Evolutionary conservation across 2,329 filamentous ascomycete genomes (phyloP).

Genomic region (Dothidotthia symphoricarpi): DNA sequence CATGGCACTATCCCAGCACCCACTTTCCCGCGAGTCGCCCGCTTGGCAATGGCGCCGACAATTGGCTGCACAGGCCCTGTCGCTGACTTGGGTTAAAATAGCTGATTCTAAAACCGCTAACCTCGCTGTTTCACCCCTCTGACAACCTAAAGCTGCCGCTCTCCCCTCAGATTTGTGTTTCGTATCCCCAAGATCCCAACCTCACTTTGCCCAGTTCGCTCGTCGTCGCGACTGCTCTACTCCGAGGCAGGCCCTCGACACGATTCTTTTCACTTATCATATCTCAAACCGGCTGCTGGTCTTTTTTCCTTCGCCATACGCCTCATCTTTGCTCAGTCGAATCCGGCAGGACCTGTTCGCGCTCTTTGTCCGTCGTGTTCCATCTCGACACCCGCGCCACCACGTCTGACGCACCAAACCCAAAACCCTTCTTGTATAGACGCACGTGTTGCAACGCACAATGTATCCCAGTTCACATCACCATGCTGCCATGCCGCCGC

Average conservation of each 20-base stretch:
- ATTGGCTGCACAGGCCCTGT: constrained; percentile 18
- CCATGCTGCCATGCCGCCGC: constrained; percentile 77
- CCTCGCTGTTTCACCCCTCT: constrained; percentile 42
- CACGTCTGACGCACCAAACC: constrained; percentile 30
- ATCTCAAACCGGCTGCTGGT: constrained; percentile 37
- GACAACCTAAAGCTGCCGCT: constrained; percentile 42
- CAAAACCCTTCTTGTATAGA: constrained; percentile 29
- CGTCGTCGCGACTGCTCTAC: constrained; percentile 36
- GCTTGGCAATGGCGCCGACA: constrained; percentile 17
- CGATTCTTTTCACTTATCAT: constrained; percentile 40
- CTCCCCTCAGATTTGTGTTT: constrained; percentile 42
- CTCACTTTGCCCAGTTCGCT: constrained; percentile 33
- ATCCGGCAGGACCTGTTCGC: constrained; percentile 40
- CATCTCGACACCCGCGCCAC: constrained; percentile 14
- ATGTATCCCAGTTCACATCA: constrained; percentile 55
- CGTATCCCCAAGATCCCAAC: constrained; percentile 38
- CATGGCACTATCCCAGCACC: no score
- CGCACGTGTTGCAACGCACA: constrained; percentile 40
- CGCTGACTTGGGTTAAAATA: constrained; percentile 34
- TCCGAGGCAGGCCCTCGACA: constrained; percentile 42
- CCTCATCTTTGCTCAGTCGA: constrained; percentile 40
- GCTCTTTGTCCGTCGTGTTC: constrained; percentile 28
- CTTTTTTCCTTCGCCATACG: constrained; percentile 39
- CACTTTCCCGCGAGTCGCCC: constrained; percentile 19
- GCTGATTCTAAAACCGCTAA: constrained; percentile 40